A percentile compares a stretch with the other conserved stretches of the same genome.
These are phyloP conservation scores for Plasmodium gonderi DNA, from an alignment of 169 alveolate species.

Conservation along the genomic window DNA sequence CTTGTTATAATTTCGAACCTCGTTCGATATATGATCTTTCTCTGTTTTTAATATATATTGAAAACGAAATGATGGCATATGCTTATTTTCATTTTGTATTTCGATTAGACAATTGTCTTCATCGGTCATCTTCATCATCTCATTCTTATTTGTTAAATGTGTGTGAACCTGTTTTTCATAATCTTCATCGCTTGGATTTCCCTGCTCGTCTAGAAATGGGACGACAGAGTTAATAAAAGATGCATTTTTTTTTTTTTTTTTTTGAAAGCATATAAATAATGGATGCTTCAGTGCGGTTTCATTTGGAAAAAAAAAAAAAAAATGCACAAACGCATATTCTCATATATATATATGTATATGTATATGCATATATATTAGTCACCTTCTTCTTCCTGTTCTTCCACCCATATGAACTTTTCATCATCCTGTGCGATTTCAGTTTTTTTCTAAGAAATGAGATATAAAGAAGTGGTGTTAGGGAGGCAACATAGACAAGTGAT, in stretches of 20 bases:
- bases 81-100: slow-evolving; percentile 1
- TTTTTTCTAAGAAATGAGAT: slow-evolving; percentile 25
- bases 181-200: neutral
- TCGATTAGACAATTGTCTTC: neutral
- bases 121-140: neutral
- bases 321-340: neutral
- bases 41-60: slow-evolving; percentile 4
- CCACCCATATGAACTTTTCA: slow-evolving; percentile 69
- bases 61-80: slow-evolving; percentile 24
- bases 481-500: neutral
- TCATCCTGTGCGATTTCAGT: slow-evolving; percentile 27
- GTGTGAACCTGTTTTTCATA: neutral
- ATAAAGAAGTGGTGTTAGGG: neutral
- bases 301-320: no score
- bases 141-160: neutral
- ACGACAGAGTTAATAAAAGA: no score
- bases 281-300: no score
- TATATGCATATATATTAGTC: neutral
- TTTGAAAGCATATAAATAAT: no score
- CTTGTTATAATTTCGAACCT: neutral
- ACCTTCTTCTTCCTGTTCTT: slow-evolving; percentile 46
- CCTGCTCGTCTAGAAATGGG: neutral
- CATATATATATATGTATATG: neutral
- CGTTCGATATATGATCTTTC: neutral
- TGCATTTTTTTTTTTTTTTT: no score